Evolutionary conservation across 768 basidiomycete species (phyloP).

Genomic region (Hypholoma fasciculare): DNA sequence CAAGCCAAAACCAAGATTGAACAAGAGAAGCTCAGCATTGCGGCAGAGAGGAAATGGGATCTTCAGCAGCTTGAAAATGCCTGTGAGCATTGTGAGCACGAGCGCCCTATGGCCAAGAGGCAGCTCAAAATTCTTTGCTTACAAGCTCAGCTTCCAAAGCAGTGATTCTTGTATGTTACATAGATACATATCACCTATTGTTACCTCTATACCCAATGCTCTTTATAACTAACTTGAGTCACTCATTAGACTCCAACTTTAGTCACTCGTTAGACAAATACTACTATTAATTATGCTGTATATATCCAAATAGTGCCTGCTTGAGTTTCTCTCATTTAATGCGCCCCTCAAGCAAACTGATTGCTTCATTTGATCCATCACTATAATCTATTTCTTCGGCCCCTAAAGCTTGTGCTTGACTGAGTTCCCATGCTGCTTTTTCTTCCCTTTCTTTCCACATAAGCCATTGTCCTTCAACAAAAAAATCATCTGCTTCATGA

Average conservation of each 20-base stretch:
- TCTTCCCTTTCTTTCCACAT: neutral
- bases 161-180: neutral
- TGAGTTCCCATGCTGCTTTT: neutral
- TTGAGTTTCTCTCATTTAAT: constrained; percentile 23
- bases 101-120: neutral
- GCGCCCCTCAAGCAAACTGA: constrained; percentile 16
- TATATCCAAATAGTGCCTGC: constrained; percentile 12
- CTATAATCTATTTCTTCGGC: constrained; percentile 1
- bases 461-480: constrained; percentile 2
- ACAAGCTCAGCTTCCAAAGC: neutral
- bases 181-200: neutral
- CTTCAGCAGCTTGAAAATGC: neutral
- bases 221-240: neutral
- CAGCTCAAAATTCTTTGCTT: neutral
- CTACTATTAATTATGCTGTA: neutral
- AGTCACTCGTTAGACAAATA: too few species aligned
- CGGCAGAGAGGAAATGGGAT: too few species aligned
- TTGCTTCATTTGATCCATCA: constrained; percentile 7
- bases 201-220: neutral
- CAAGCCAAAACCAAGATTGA: too few species aligned
- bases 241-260: neutral
- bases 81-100: neutral
- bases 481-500: neutral
- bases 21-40: too few species aligned
- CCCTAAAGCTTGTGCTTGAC: neutral